Evolutionary conservation across 306 rosid genomes (phyloP).

Genomic region (Parietaria judaica): DNA sequence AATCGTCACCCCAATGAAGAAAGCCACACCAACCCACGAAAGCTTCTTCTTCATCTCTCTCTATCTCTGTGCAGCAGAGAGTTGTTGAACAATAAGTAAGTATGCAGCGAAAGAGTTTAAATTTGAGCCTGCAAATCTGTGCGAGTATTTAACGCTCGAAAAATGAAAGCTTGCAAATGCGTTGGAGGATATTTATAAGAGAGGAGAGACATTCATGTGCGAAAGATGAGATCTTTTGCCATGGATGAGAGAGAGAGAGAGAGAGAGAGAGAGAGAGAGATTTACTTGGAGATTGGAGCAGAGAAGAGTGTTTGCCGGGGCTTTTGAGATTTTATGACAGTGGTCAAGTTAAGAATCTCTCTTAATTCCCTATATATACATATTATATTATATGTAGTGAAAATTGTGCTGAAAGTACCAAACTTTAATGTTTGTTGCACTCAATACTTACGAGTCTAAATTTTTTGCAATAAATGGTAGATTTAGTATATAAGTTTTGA

Average conservation of each 20-base stretch:
- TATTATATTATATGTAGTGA: neutral
- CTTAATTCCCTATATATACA: neutral
- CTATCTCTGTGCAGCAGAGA: constrained; percentile 13
- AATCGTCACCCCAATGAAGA: constrained; percentile 9
- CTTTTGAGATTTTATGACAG: constrained; percentile 28
- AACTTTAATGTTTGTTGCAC: no score
- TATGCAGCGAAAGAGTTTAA: neutral
- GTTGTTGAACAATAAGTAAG: neutral
- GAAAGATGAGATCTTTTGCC: neutral
- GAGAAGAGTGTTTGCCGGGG: constrained; percentile 30
- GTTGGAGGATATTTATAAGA: constrained; percentile 1
- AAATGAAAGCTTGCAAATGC: neutral
- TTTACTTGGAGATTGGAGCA: neutral
- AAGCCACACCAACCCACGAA: constrained; percentile 34
- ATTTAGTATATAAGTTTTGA: no score
- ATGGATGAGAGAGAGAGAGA: constrained; percentile 9
- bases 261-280: constrained; percentile 9
- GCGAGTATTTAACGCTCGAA: neutral
- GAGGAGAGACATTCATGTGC: constrained; percentile 9
- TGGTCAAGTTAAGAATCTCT: constrained; percentile 46
- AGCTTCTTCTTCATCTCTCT: constrained; percentile 24
- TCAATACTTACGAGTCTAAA: no score
- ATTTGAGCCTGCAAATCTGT: constrained; percentile 5
- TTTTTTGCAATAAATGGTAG: no score
- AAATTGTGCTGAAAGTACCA: no score